Conservation (phyloP, 2,329 filamentous ascomycete genomes). For the Penicillium rolfsii region DNA sequence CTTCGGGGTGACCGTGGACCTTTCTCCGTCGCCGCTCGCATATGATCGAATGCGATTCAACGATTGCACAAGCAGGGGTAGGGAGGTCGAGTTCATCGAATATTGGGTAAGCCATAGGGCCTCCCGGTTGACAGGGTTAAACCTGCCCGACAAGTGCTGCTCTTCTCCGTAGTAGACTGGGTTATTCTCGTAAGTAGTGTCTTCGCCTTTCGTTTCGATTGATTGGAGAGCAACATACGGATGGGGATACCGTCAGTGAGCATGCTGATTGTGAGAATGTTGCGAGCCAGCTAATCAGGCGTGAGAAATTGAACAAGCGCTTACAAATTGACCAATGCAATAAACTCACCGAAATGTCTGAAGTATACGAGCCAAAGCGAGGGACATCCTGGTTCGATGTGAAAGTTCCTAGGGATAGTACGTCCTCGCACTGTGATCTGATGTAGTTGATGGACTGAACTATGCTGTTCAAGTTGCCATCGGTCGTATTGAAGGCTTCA, state of each 20-base stretch:
- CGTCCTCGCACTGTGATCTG: slow-evolving; percentile 33
- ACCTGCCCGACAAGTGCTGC: slow-evolving; percentile 59
- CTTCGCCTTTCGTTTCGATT: not conserved
- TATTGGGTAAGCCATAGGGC: slow-evolving; percentile 60
- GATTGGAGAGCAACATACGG: not conserved
- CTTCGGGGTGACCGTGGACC: slow-evolving; percentile 6
- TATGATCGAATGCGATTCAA: slow-evolving; percentile 19
- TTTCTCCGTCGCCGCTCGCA: slow-evolving; percentile 15
- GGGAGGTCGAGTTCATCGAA: slow-evolving; percentile 21
- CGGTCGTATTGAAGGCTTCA: slow-evolving; percentile 39
- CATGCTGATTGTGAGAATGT: slow-evolving; percentile 64
- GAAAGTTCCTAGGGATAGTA: slow-evolving; percentile 55
- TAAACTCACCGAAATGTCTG: slow-evolving; percentile 15
- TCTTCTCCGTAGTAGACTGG: slow-evolving; percentile 67
- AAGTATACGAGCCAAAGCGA: slow-evolving; percentile 57
- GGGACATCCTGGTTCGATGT: slow-evolving; percentile 64
- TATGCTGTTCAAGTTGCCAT: slow-evolving; percentile 35
- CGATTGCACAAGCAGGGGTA: slow-evolving; percentile 14
- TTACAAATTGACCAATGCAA: not conserved
- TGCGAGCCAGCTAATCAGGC: slow-evolving; percentile 56
- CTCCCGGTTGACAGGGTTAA: slow-evolving; percentile 56
- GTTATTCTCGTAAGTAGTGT: slow-evolving; percentile 8
- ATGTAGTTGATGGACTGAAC: not conserved
- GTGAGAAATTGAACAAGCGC: slow-evolving; percentile 2
- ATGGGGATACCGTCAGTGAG: slow-evolving; percentile 64